phyloP scores from a whole-genome alignment of 2,329 filamentous ascomycete species.

The Acarospora socialis region DNA sequence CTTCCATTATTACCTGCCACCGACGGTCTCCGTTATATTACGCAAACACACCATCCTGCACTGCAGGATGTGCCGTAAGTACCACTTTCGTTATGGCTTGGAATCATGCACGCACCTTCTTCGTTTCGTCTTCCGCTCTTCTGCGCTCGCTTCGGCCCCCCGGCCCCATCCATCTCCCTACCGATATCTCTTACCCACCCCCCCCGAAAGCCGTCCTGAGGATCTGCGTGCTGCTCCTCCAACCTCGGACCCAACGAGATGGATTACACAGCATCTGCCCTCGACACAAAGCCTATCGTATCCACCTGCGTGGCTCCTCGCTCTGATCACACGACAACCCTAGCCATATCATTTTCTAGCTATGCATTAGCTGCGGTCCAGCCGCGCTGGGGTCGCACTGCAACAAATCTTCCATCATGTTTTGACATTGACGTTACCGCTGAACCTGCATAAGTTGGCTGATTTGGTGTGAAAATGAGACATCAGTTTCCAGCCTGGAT shows the following conservation, averaged over 20 bases:
- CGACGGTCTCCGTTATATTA: constrained; percentile 37
- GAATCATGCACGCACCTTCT: constrained; percentile 21
- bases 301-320: constrained; percentile 26
- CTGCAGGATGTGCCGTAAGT: constrained; percentile 42
- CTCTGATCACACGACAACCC: constrained; percentile 32
- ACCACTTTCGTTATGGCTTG: constrained; percentile 27
- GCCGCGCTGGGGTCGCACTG: background rate
- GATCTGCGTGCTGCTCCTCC: background rate
- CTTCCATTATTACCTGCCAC: constrained; percentile 32
- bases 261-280: too few relatives aligned
- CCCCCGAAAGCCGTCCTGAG: constrained; percentile 20
- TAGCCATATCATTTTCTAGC: constrained; percentile 21
- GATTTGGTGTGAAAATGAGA: constrained; percentile 18
- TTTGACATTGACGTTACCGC: constrained; percentile 1
- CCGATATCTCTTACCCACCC: constrained; percentile 18
- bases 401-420: background rate
- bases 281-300: too few relatives aligned
- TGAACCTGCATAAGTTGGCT: constrained; percentile 9
- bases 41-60: constrained; percentile 37
- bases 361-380: constrained; percentile 8
- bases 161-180: constrained; percentile 19
- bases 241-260: too few relatives aligned
- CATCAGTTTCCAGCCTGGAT: constrained; percentile 36
- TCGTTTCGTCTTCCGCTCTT: constrained; percentile 10
- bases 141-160: background rate